Evolutionary conservation across 345 rosid genomes (phyloP).

Genomic region (Salix purpurea): DNA sequence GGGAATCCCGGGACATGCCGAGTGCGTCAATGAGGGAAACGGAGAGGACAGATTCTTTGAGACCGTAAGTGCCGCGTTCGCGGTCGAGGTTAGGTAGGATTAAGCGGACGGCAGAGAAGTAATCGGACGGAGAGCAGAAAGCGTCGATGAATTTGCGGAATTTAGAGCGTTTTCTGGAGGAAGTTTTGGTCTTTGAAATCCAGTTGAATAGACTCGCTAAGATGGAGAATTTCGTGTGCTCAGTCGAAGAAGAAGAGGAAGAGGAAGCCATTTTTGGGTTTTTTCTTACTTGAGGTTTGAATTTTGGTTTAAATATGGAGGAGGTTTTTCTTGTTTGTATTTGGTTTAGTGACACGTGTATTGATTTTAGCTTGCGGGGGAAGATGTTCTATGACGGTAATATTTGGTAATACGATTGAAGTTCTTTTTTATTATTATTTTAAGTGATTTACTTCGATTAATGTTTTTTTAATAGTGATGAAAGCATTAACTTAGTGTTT

Average conservation of each 20-base stretch:
- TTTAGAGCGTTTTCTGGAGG: slow-evolving; percentile 76
- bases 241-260: neutral
- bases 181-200: slow-evolving; percentile 68
- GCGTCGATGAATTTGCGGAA: slow-evolving; percentile 84
- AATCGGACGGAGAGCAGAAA: slow-evolving; percentile 64
- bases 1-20: slow-evolving; percentile 82
- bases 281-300: neutral
- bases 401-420: too few species aligned
- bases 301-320: neutral
- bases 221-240: slow-evolving; percentile 56
- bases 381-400: too few species aligned
- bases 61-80: slow-evolving; percentile 86
- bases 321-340: too few species aligned
- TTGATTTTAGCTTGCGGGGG: too few species aligned
- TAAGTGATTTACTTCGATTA: too few species aligned
- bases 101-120: slow-evolving; percentile 69
- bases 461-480: too few species aligned
- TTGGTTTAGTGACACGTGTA: too few species aligned
- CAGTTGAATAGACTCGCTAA: slow-evolving; percentile 79
- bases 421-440: too few species aligned
- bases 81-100: slow-evolving; percentile 82
- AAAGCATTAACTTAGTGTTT: too few species aligned
- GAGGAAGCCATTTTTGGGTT: slow-evolving; percentile 9
- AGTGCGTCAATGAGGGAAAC: slow-evolving; percentile 78
- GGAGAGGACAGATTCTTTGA: slow-evolving; percentile 91